These are phyloP conservation scores for Saccharomycopsis malanga DNA, from an alignment of 805 yeast species.

Conservation along the genomic window DNA sequence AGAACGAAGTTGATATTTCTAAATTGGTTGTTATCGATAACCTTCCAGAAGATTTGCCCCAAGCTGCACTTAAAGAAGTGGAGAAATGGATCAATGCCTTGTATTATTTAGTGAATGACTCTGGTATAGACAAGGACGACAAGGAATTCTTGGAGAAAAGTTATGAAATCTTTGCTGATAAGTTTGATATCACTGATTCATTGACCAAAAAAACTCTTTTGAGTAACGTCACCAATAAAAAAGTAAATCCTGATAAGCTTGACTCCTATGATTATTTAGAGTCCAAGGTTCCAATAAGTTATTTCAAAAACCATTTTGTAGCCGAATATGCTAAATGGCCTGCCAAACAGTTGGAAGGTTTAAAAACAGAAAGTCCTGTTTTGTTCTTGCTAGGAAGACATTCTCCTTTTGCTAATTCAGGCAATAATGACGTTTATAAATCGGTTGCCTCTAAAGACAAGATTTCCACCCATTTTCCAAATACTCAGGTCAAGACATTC, in stretches of 20 bases:
- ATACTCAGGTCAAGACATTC: constrained; percentile 25
- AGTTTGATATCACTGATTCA: constrained; percentile 11
- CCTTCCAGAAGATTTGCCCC: constrained; percentile 12
- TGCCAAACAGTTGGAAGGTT: neutral
- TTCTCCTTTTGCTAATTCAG: neutral
- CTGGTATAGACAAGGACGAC: constrained; percentile 11
- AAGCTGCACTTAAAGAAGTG: neutral
- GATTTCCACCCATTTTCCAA: constrained; percentile 25
- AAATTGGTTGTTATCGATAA: constrained; percentile 16
- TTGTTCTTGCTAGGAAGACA: constrained; percentile 20
- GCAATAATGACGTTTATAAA: neutral
- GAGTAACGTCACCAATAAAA: constrained; percentile 2
- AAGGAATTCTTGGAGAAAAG: constrained; percentile 14
- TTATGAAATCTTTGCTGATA: constrained; percentile 5
- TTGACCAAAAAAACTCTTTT: constrained; percentile 4
- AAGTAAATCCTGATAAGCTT: constrained; percentile 1
- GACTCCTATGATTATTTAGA: constrained; percentile 11
- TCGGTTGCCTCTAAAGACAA: constrained; percentile 8
- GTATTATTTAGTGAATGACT: constrained; percentile 6
- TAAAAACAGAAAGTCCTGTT: constrained; percentile 7
- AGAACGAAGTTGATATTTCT: constrained; percentile 3
- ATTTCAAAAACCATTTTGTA: constrained; percentile 1
- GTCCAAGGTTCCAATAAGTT: constrained; percentile 13
- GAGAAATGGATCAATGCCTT: constrained; percentile 11
- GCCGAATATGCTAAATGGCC: constrained; percentile 13